These are phyloP conservation scores for Alternaria infectoria DNA, from an alignment of 2,329 filamentous ascomycete species.

Conservation along the genomic window DNA sequence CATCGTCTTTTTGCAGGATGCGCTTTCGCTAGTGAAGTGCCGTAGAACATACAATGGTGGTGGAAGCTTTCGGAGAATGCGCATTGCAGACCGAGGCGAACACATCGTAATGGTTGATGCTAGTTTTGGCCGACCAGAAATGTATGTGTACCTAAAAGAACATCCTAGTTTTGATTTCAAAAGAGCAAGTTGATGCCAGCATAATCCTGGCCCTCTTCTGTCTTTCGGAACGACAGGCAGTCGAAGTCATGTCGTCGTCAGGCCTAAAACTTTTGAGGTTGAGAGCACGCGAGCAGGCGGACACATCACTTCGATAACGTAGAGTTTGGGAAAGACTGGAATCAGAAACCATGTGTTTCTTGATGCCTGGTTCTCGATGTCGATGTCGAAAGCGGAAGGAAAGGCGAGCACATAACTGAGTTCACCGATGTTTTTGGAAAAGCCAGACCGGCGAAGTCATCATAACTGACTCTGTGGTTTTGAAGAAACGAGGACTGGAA, in stretches of 20 bases:
- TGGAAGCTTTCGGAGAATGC: fast-evolving
- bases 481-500: too few relatives aligned
- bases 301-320: too few relatives aligned
- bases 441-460: too few relatives aligned
- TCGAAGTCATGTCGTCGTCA: not conserved
- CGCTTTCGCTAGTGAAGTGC: not conserved
- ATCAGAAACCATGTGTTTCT: too few relatives aligned
- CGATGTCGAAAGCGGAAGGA: too few relatives aligned
- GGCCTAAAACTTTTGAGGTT: not conserved
- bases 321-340: too few relatives aligned
- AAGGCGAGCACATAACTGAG: too few relatives aligned
- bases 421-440: too few relatives aligned
- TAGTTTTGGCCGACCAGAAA: fast-evolving
- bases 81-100: not conserved
- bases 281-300: too few relatives aligned
- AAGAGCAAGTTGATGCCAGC: not conserved
- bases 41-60: not conserved
- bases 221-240: not conserved
- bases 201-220: not conserved
- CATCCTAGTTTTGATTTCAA: fast-evolving
- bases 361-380: too few relatives aligned
- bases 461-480: too few relatives aligned
- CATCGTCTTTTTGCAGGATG: not conserved
- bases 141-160: fast-evolving
- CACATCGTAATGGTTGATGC: fast-evolving